These are phyloP conservation scores for Blastobotrys illinoisensis DNA, from an alignment of 1,139 yeast species.

Conservation along the genomic window DNA sequence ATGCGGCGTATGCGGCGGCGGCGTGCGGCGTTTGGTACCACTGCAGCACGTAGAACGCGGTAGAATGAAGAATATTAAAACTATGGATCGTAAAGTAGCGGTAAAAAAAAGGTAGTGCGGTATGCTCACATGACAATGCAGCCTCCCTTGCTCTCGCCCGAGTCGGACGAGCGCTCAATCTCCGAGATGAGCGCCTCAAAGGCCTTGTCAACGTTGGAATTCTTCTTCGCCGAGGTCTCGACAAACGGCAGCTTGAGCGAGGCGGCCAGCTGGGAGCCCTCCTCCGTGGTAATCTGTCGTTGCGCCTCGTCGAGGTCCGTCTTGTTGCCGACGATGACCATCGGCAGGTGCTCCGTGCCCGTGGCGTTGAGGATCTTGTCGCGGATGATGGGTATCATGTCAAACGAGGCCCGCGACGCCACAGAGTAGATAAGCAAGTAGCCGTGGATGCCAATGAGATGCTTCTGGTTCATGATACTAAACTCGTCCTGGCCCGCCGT, in stretches of 20 bases:
- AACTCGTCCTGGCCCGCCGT: slow-evolving; percentile 94
- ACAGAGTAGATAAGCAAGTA: slow-evolving; percentile 79
- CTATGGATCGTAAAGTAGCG: not conserved
- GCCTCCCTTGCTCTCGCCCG: slow-evolving; percentile 35
- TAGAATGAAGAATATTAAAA: no score
- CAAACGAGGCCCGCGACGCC: slow-evolving; percentile 73
- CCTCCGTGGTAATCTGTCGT: slow-evolving; percentile 54
- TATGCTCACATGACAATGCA: slow-evolving; percentile 16
- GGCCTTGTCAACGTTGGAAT: slow-evolving; percentile 59
- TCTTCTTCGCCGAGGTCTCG: slow-evolving; percentile 80
- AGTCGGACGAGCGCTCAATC: slow-evolving; percentile 59
- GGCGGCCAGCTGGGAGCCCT: slow-evolving; percentile 60
- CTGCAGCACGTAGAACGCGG: no score
- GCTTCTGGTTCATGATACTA: slow-evolving; percentile 76
- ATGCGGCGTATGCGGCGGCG: no score
- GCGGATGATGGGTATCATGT: slow-evolving; percentile 67
- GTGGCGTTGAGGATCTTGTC: slow-evolving; percentile 77
- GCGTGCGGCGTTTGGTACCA: not conserved
- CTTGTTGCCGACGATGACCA: slow-evolving; percentile 82
- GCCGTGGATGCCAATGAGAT: slow-evolving; percentile 81
- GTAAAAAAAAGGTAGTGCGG: no score
- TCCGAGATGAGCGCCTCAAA: slow-evolving; percentile 65
- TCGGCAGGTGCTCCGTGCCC: slow-evolving; percentile 69
- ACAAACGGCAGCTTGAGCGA: slow-evolving; percentile 60
- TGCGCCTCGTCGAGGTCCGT: slow-evolving; percentile 58